phyloP scores from a whole-genome alignment of 305 asterid genomes.

The Rubia peregrina region DNA sequence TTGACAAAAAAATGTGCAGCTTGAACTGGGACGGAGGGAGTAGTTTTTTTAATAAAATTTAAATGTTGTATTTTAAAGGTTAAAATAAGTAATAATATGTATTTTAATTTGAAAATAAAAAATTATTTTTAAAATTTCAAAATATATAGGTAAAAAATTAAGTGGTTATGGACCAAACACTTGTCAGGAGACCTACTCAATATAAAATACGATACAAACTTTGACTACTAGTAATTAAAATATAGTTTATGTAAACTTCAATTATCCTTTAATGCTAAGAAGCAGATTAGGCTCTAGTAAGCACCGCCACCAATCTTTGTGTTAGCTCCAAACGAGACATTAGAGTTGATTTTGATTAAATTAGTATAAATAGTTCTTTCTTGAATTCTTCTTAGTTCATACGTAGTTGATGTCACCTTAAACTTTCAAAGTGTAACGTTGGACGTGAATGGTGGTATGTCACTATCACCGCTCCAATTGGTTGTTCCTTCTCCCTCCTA shows the following conservation, averaged over 20 bases:
- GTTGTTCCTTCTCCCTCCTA: background rate
- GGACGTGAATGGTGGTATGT: background rate
- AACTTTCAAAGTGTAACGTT: background rate
- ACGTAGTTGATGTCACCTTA: background rate
- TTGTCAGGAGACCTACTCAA: no score
- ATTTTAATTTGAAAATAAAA: no score
- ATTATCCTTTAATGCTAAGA: no score
- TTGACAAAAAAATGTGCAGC: no score
- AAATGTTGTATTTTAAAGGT: no score
- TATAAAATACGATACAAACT: no score
- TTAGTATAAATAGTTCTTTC: background rate
- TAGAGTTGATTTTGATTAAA: background rate
- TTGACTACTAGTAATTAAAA: background rate
- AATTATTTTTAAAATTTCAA: no score
- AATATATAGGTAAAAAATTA: no score
- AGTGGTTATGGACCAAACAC: no score
- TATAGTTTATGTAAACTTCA: background rate
- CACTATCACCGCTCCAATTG: background rate
- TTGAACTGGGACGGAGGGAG: no score
- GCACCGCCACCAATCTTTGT: slow-evolving; percentile 7
- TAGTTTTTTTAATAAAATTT: no score
- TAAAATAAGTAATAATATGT: no score
- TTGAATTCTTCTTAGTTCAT: background rate
- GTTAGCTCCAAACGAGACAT: background rate
- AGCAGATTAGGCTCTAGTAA: background rate